phyloP scores from a whole-genome alignment of 192 early-diverging fungal genomes.

The Gryganskiella cystojenkinii region DNA sequence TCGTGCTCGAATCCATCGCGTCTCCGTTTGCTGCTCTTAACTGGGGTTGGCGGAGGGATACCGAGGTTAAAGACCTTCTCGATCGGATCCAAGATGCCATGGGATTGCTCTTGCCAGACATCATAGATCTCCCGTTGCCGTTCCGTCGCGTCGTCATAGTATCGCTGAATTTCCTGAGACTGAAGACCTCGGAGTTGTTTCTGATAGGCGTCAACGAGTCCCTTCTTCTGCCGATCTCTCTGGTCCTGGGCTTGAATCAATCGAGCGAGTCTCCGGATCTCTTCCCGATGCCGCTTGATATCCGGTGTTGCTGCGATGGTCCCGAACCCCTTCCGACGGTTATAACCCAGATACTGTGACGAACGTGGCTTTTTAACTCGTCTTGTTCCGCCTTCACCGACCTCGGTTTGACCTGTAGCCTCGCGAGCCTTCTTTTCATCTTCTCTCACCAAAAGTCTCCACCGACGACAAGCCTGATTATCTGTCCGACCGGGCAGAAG shows the following conservation, averaged over 20 bases:
- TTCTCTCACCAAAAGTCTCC: conserved; percentile 1
- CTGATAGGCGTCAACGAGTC: not conserved
- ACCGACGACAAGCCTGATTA: conserved; percentile 48
- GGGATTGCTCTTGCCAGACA: conserved; percentile 21
- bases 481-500: conserved; percentile 56
- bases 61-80: conserved; percentile 47
- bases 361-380: not conserved
- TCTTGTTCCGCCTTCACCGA: not conserved
- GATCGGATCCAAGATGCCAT: conserved; percentile 16
- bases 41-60: conserved; percentile 13
- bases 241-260: too few species aligned
- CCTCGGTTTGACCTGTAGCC: too few species aligned
- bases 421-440: conserved; percentile 6
- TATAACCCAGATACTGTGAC: conserved; percentile 1
- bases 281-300: too few species aligned
- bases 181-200: not conserved
- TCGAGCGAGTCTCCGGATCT: too few species aligned
- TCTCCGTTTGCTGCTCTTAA: not conserved
- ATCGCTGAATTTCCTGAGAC: not conserved
- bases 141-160: not conserved
- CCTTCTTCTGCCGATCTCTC: conserved; percentile 1
- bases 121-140: conserved; percentile 26
- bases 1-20: not conserved
- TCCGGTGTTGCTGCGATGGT: conserved; percentile 1
- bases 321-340: conserved; percentile 10